A percentile compares a stretch with the other conserved stretches of the same genome.
These are phyloP conservation scores for Jaapia argillacea DNA, from an alignment of 768 basidiomycete genomes.

Conservation along the genomic window DNA sequence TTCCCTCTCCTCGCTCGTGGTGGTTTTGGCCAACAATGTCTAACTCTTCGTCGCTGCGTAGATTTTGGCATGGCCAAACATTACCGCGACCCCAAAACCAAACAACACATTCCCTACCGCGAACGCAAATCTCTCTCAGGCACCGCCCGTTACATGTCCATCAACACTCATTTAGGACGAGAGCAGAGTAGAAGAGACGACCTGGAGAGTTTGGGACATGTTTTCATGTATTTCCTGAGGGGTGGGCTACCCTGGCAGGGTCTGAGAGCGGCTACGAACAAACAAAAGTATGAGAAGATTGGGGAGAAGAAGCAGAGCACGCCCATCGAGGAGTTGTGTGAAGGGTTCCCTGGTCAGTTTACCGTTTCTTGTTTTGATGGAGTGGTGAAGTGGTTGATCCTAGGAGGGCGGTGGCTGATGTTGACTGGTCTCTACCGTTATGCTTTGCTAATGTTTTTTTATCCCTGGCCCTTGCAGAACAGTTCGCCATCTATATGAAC, in stretches of 20 bases:
- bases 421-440: slow-evolving; percentile 3
- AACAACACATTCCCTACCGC: slow-evolving; percentile 97
- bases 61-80: slow-evolving; percentile 99
- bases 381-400: too few species aligned
- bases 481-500: slow-evolving; percentile 98
- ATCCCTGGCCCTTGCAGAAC: slow-evolving; percentile 76
- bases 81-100: slow-evolving; percentile 96
- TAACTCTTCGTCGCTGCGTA: too few species aligned
- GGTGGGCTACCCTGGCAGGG: slow-evolving; percentile 99
- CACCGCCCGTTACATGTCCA: slow-evolving; percentile 98
- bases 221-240: slow-evolving; percentile 98
- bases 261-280: slow-evolving; percentile 94
- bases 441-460: too few species aligned
- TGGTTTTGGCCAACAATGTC: too few species aligned
- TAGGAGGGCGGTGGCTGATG: too few species aligned
- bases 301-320: slow-evolving; percentile 98
- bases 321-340: slow-evolving; percentile 84
- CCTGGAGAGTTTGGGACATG: slow-evolving; percentile 93
- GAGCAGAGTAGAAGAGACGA: slow-evolving; percentile 95
- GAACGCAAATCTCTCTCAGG: slow-evolving; percentile 95
- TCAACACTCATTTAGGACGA: slow-evolving; percentile 96
- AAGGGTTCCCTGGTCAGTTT: slow-evolving; percentile 91
- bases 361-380: slow-evolving; percentile 2
- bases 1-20: too few species aligned
- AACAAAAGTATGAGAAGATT: slow-evolving; percentile 99